Evolutionary conservation across 768 basidiomycete species (phyloP).

Genomic region (Hygrophorus russula): DNA sequence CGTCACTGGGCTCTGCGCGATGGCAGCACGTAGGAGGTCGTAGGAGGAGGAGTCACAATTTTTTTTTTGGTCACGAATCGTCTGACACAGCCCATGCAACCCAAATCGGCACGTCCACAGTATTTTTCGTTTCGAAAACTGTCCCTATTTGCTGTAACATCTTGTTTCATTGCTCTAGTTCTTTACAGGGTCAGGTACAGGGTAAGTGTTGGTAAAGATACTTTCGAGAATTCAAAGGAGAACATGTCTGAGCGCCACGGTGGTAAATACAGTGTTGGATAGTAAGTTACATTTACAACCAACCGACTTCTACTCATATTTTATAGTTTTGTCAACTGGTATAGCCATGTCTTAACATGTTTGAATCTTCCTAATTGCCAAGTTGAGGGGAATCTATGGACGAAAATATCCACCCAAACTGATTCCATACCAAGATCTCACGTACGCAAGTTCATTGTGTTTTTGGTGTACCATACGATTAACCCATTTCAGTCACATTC

Average conservation of each 20-base stretch:
- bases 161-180: slow-evolving; percentile 20
- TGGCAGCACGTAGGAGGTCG: too few species aligned
- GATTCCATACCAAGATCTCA: slow-evolving; percentile 78
- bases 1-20: too few species aligned
- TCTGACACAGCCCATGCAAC: too few species aligned
- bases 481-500: slow-evolving; percentile 50
- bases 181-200: slow-evolving; percentile 25
- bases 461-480: slow-evolving; percentile 5
- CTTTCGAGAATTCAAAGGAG: not conserved
- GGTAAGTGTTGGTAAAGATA: slow-evolving; percentile 6
- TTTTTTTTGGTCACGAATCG: too few species aligned
- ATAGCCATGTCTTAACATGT: slow-evolving; percentile 5
- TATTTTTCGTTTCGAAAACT: slow-evolving; percentile 9
- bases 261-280: slow-evolving; percentile 75
- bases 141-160: slow-evolving; percentile 17
- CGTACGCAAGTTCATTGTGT: slow-evolving; percentile 35
- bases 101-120: too few species aligned
- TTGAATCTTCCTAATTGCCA: slow-evolving; percentile 4
- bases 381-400: slow-evolving; percentile 83
- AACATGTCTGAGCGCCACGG: slow-evolving; percentile 7
- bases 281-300: slow-evolving; percentile 36
- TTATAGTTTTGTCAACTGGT: slow-evolving; percentile 72
- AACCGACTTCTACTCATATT: slow-evolving; percentile 6
- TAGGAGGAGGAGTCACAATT: too few species aligned
- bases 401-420: slow-evolving; percentile 81